These are phyloP conservation scores for Fragilaria crotonensis DNA, from an alignment of 108 stramenopile species.

Conservation along the genomic window DNA sequence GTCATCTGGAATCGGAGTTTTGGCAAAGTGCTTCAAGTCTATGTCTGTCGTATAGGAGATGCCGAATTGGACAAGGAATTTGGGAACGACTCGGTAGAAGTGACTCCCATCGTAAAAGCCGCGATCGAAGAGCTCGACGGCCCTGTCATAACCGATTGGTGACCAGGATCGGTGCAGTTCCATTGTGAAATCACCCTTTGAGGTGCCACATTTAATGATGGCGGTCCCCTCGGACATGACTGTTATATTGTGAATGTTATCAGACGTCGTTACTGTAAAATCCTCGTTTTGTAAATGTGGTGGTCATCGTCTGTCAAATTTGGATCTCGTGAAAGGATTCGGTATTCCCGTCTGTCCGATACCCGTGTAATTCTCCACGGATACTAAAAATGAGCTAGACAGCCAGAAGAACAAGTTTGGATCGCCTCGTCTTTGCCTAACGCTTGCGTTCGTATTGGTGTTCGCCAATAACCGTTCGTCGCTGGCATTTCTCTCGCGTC, in stretches of 20 bases:
- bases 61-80: constrained; percentile 89
- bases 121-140: constrained; percentile 70
- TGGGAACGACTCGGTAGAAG: constrained; percentile 77
- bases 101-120: constrained; percentile 74
- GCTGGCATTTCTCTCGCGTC: too few relatives aligned
- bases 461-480: not conserved
- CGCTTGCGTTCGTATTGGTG: not conserved
- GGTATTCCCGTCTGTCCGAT: too few relatives aligned
- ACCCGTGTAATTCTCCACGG: too few relatives aligned
- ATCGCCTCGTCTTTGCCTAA: not conserved
- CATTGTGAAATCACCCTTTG: constrained; percentile 30
- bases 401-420: too few relatives aligned
- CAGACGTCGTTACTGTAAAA: too few relatives aligned
- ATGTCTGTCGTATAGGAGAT: constrained; percentile 54
- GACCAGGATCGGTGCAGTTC: constrained; percentile 53
- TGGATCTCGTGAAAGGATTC: too few relatives aligned
- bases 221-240: constrained; percentile 21
- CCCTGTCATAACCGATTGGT: constrained; percentile 82
- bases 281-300: too few relatives aligned
- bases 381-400: too few relatives aligned
- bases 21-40: constrained; percentile 32
- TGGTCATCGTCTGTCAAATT: too few relatives aligned
- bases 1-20: constrained; percentile 35
- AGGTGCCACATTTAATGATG: constrained; percentile 32
- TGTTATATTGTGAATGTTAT: too few relatives aligned